Percentiles rank a stretch among this genome's conserved stretches.
phyloP scores from a whole-genome alignment of 73 alveolate species.

The Blepharisma japonicum region DNA sequence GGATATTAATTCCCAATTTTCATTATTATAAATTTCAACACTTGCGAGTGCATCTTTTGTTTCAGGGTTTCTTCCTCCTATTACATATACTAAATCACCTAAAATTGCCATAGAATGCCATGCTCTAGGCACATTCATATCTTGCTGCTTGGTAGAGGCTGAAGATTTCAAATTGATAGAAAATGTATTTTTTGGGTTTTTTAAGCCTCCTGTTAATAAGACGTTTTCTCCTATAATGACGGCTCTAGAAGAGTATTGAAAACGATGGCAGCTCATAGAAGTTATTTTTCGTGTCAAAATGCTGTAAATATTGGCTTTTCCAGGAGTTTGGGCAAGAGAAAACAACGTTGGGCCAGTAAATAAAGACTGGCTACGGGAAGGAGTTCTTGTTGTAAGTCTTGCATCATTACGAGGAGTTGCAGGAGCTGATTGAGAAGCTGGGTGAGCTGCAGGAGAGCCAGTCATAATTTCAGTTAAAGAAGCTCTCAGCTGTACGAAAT shows the following conservation, averaged over 20 bases:
- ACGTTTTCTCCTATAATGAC: background rate
- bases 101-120: background rate
- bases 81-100: background rate
- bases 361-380: background rate
- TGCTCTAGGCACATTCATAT: constrained; percentile 8
- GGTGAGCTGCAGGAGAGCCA: background rate
- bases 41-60: background rate
- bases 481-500: background rate
- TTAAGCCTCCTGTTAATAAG: constrained; percentile 1
- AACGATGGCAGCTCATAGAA: background rate
- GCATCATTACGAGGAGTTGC: background rate
- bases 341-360: background rate
- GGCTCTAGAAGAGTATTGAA: constrained; percentile 14
- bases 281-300: background rate
- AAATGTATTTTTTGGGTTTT: background rate
- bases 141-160: background rate
- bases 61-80: constrained; percentile 4
- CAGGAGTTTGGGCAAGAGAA: constrained; percentile 4
- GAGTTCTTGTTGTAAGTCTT: background rate
- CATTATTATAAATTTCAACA: background rate
- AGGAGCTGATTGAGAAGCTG: background rate
- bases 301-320: constrained; percentile 5
- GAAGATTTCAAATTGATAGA: background rate
- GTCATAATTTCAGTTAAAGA: background rate
- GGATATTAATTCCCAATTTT: background rate